Conservation (phyloP, 768 basidiomycete genomes). For the Strobilomyces dryophilus region DNA sequence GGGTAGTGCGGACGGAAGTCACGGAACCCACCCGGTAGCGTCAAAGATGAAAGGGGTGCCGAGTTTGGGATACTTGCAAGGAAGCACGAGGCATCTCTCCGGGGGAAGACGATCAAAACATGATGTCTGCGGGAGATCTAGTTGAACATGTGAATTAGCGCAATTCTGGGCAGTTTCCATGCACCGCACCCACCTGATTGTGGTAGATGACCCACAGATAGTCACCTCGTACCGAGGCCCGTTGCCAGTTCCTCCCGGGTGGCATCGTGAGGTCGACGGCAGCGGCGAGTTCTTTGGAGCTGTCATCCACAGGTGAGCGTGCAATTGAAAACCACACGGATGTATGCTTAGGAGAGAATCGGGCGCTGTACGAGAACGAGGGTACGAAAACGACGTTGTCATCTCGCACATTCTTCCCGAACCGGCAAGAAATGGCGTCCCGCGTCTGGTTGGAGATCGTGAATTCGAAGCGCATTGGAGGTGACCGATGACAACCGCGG, state of each 20-base stretch:
- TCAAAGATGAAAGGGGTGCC: constrained; percentile 65
- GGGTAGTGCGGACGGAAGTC: constrained; percentile 34
- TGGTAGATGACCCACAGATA: constrained; percentile 60
- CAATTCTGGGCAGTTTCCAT: neutral
- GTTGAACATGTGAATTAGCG: constrained; percentile 3
- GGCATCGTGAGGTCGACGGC: constrained; percentile 22
- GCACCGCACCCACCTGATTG: constrained; percentile 49
- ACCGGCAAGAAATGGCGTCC: constrained; percentile 22
- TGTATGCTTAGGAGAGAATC: constrained; percentile 18
- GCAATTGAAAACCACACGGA: constrained; percentile 17
- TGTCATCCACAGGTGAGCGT: constrained; percentile 10
- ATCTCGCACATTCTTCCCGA: neutral
- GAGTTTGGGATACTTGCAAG: constrained; percentile 61
- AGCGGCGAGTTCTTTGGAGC: constrained; percentile 18
- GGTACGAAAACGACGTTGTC: constrained; percentile 16
- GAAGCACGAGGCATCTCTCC: constrained; percentile 55
- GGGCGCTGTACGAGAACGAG: constrained; percentile 20
- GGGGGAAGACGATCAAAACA: constrained; percentile 54
- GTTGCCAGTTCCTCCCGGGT: constrained; percentile 42
- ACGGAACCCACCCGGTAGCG: constrained; percentile 75
- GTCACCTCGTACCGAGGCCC: constrained; percentile 36
- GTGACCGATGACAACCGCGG: too few relatives aligned
- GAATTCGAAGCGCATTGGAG: constrained; percentile 24
- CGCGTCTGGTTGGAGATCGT: constrained; percentile 37
- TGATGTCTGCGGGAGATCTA: constrained; percentile 45